These are phyloP conservation scores for Hansenula sp. DNA, from an alignment of 1,139 yeast species.

Conservation along the genomic window DNA sequence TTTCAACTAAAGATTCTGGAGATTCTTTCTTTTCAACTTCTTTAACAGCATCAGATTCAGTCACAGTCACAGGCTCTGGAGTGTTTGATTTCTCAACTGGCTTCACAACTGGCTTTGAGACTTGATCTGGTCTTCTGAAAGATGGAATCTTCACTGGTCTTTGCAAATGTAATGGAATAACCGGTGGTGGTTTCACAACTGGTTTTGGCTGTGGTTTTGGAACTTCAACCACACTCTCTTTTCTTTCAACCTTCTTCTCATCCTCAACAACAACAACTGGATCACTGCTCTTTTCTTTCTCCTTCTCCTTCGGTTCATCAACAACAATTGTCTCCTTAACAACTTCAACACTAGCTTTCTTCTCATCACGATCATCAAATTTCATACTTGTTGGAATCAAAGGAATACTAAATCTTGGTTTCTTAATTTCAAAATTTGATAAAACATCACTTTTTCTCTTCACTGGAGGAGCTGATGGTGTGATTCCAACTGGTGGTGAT, in stretches of 20 bases:
- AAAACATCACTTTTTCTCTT: slow-evolving; percentile 20
- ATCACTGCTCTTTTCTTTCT: background rate
- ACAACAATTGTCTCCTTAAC: background rate
- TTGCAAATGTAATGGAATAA: background rate
- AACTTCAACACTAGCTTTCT: background rate
- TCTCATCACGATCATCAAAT: slow-evolving; percentile 3
- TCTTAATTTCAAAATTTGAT: slow-evolving; percentile 19
- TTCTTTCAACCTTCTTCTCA: background rate
- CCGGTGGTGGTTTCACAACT: background rate
- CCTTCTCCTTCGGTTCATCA: background rate
- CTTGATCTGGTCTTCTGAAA: background rate
- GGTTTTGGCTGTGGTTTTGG: background rate
- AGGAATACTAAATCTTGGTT: slow-evolving; percentile 16
- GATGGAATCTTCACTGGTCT: slow-evolving; percentile 2
- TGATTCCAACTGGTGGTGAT: background rate
- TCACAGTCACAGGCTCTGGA: background rate
- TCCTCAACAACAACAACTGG: background rate
- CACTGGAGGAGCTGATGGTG: background rate
- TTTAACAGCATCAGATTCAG: background rate
- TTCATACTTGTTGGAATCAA: slow-evolving; percentile 17
- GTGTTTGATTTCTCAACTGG: background rate
- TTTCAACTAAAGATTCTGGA: too few species aligned
- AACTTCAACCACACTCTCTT: background rate
- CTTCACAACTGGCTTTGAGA: background rate
- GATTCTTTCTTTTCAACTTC: background rate